Base-by-base conservation (phyloP, 2,329 filamentous ascomycete genomes). In the Xylaria sp. region DNA sequence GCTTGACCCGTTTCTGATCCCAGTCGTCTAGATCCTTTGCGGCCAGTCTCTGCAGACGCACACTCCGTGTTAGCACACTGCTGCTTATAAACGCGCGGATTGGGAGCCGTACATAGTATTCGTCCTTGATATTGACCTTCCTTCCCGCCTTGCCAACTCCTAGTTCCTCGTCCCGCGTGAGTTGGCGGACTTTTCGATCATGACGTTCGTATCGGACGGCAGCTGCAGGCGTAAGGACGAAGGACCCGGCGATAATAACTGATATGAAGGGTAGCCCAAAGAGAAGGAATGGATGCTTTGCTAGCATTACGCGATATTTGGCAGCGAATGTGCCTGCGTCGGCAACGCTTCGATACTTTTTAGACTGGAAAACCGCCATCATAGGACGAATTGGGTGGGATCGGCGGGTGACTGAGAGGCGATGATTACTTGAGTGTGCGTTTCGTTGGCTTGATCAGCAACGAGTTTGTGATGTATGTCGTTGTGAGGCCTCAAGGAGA, bases 1-100 rank as follows among this genome's bases (percentile, higher is more conserved):
- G 84, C 80, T 97, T 88, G 10, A 98, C 93, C 54, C 96, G 87
- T 78, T 95, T 96, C 79, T 98, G 95, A 76, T 98, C 94, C 95
- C 95, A 99, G 73, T 92, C 86, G 72, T 99, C 94, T 63, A 98
- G 79, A 74, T 98, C 95, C 76, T 96, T 96, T 31, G 91, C 91
- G 69, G 92, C 90, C 38, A 91, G 81, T 78, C 88, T 87, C 91
- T 95, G 76, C 56, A 35, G 48, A 40, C 68, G 43, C 10, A 37
- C 74, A 10, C 17, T 57, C 38, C 54, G 56, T 67, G 56, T 60
- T 43, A 65, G 38, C 29, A 17, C 6, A 23, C 17, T 47, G 29
- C 27, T 29, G 27, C 19, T 10, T 11, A 9, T 3, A 25, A 2
- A 38, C 21, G 29, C 7, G 19, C 10, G 8, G 11, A 46, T 15